Evolutionary conservation across 2,329 filamentous ascomycete genomes (phyloP), one percentile per base, ranked within the genome.

Genomic region (Beauveria medogensis): DNA sequence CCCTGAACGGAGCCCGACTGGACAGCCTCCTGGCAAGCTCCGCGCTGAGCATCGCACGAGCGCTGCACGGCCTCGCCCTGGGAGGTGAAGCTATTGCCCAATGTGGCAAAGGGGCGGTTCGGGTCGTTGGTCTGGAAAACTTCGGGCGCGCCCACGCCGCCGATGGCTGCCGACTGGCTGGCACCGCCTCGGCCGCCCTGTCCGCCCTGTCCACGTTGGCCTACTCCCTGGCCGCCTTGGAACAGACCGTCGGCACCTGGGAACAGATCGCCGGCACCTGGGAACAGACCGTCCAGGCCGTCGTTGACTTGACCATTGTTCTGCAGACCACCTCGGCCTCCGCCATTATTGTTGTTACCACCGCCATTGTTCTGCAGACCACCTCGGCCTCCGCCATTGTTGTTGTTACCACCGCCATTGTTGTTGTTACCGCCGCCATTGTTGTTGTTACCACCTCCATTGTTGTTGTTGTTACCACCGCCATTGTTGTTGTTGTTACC

Each of bases 11-110:
- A 62, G 22, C 83, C 81, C 14, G 73, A 66, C 70, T 87, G 87
- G 61, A 80, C 81, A 30, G 79, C 79, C 64, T 84, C 73, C 14
- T 80, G 75, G 67, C 86, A 89, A 3, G 70, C 72, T 67, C 86
- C 87, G 74, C 84, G 81, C 74, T 88, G 83, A 62, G 86, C 80
- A 63, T 84, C 79, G 69, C 86, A 89, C 41, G 83, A 80, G 52
- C 86, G 78, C 71, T 86, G 80, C 46, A 81, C 72, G 22, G 86
- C 86, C 10, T 79, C 81, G 3, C 69, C 73, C 65, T 81, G 69
- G 69, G 81, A 81, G 44, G 80, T 79, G 69, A 89, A 88, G 43
- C 76, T 84, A 74, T 76, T 74, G 54, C 80, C 81, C 65, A 82
- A 80, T 62, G 85, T 81, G 24, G 70, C 65, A 71, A 86, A 86